phyloP scores from a whole-genome alignment of 805 yeast genomes.

The Saccharomyces mikatae region DNA sequence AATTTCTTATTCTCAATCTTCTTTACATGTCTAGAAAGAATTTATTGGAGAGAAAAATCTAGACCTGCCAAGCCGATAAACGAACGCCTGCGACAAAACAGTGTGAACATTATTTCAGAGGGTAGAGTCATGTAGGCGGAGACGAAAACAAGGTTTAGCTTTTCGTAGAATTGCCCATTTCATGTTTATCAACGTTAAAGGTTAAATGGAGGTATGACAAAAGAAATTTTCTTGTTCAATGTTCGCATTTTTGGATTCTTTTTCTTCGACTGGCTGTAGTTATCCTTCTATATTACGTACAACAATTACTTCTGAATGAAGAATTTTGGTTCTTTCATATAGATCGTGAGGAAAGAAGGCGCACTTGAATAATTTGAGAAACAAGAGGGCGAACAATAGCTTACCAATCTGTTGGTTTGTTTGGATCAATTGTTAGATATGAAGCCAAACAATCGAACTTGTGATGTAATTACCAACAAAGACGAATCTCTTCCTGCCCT shows the following conservation, averaged over 20 bases:
- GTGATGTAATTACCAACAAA: not conserved
- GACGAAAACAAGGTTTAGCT: not conserved
- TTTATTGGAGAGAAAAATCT: not conserved
- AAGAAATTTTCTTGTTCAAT: not conserved
- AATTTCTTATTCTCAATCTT: not conserved
- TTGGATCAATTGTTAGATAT: not conserved
- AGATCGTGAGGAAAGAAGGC: not conserved
- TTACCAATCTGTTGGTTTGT: not conserved
- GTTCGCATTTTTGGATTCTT: not conserved
- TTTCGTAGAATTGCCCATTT: not conserved
- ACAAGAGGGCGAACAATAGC: not conserved
- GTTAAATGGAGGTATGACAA: not conserved
- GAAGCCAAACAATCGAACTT: not conserved
- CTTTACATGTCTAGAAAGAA: not conserved
- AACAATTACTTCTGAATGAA: not conserved
- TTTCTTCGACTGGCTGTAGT: not conserved
- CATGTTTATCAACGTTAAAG: not conserved
- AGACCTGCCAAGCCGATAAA: not conserved
- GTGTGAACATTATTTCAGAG: not conserved
- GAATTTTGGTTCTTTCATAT: not conserved
- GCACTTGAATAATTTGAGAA: not conserved
- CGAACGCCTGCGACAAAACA: not conserved
- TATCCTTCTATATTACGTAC: not conserved
- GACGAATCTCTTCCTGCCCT: not conserved
- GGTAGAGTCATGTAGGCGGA: not conserved